These are phyloP conservation scores for Candida ipomoeae DNA, from an alignment of 805 yeast species.

Conservation along the genomic window DNA sequence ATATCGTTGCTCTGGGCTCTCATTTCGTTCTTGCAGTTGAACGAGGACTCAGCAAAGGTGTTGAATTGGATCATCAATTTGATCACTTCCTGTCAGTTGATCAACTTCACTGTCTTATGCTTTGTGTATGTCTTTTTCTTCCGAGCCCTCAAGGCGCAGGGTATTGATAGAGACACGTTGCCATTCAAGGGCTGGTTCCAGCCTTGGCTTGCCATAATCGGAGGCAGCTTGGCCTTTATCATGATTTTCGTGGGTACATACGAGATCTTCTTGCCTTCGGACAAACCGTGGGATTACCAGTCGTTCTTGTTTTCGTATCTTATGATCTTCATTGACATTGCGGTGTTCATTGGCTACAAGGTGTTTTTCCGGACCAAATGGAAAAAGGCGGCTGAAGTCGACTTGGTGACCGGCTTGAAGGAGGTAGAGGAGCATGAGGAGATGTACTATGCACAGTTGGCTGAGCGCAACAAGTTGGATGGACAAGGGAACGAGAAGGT, in stretches of 20 bases:
- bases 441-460: slow-evolving; percentile 20
- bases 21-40: slow-evolving; percentile 59
- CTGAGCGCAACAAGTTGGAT: slow-evolving; percentile 12
- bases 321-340: slow-evolving; percentile 17
- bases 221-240: slow-evolving; percentile 15
- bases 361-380: slow-evolving; percentile 13
- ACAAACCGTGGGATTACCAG: slow-evolving; percentile 9
- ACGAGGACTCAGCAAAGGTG: slow-evolving; percentile 25
- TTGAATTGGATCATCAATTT: slow-evolving; percentile 33
- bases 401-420: slow-evolving; percentile 28
- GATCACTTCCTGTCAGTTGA: slow-evolving; percentile 27
- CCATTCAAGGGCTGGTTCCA: slow-evolving; percentile 20
- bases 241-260: slow-evolving; percentile 18
- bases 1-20: slow-evolving; percentile 51
- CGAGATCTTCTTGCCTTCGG: slow-evolving; percentile 14
- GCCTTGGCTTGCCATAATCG: slow-evolving; percentile 24
- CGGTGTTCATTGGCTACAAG: slow-evolving; percentile 14
- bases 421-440: slow-evolving; percentile 40
- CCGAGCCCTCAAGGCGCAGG: slow-evolving; percentile 19
- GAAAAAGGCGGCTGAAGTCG: slow-evolving; percentile 17
- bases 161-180: slow-evolving; percentile 15
- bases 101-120: slow-evolving; percentile 29
- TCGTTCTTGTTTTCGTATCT: slow-evolving; percentile 17
- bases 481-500: slow-evolving; percentile 19
- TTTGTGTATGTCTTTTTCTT: slow-evolving; percentile 15